These are phyloP conservation scores for Vigna angularis DNA, from an alignment of 306 rosid species.

Conservation along the genomic window DNA sequence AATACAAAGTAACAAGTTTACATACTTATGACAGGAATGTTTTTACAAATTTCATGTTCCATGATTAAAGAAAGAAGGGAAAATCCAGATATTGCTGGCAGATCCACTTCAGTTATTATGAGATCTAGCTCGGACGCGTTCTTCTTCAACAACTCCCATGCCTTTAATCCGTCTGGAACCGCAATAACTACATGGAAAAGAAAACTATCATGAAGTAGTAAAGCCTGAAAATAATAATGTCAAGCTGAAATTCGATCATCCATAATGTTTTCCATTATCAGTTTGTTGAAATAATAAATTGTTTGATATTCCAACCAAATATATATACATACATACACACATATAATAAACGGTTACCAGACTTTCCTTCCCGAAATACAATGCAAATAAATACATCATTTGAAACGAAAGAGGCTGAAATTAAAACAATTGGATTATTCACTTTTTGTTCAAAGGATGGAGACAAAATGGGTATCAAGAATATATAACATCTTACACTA, in stretches of 20 bases:
- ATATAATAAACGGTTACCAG: not conserved
- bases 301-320: not conserved
- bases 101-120: slow-evolving; percentile 74
- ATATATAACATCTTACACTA: no score
- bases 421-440: not conserved
- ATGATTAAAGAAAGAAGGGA: slow-evolving; percentile 71
- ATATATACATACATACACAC: not conserved
- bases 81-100: slow-evolving; percentile 82
- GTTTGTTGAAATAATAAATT: not conserved
- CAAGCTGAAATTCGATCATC: slow-evolving; percentile 4
- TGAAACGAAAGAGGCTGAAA: not conserved
- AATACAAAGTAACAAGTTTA: not conserved
- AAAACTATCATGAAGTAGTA: not conserved
- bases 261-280: not conserved
- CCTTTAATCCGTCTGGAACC: slow-evolving; percentile 73
- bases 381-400: not conserved
- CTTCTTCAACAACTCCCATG: slow-evolving; percentile 75
- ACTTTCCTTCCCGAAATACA: not conserved
- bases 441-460: not conserved
- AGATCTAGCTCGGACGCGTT: slow-evolving; percentile 66
- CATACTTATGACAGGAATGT: slow-evolving; percentile 83
- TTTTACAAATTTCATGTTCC: slow-evolving; percentile 78
- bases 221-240: not conserved
- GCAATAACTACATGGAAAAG: slow-evolving; percentile 60
- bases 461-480: not conserved